These are phyloP conservation scores for Ailanthus altissimus DNA, from an alignment of 345 rosid species.

Conservation along the genomic window DNA sequence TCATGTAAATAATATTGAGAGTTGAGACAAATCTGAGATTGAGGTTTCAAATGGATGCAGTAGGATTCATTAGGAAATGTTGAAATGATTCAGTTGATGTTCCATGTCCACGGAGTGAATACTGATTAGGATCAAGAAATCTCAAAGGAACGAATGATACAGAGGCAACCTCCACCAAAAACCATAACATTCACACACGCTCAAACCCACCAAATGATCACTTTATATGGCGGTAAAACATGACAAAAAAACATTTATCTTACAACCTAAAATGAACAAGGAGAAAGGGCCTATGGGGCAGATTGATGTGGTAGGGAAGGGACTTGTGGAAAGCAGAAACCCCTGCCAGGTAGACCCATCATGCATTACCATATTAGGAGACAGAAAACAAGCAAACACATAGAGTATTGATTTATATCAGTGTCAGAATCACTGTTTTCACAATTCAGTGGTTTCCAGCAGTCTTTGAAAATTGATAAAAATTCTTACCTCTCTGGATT, in stretches of 20 bases:
- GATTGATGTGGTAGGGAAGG: background rate
- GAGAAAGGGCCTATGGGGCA: background rate
- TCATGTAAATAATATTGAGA: background rate
- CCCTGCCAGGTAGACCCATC: background rate
- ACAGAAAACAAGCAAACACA: background rate
- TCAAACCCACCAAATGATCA: background rate
- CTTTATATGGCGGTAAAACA: background rate
- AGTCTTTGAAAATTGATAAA: background rate
- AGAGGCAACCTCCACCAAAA: background rate
- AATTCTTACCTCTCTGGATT: background rate
- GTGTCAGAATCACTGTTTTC: background rate
- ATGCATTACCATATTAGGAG: background rate
- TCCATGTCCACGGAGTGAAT: background rate
- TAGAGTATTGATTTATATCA: background rate
- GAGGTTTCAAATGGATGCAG: background rate
- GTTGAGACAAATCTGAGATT: background rate
- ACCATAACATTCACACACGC: background rate
- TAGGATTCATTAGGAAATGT: background rate
- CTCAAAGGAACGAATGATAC: background rate
- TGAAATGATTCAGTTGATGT: background rate
- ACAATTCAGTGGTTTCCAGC: background rate
- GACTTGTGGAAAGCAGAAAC: background rate
- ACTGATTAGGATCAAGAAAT: background rate
- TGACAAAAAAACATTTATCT: background rate
- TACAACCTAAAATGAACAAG: background rate